A percentile compares a stretch with the other conserved stretches of the same genome.
Conservation (phyloP, 2,329 filamentous ascomycete genomes). For the Botrytis galanthina region DNA sequence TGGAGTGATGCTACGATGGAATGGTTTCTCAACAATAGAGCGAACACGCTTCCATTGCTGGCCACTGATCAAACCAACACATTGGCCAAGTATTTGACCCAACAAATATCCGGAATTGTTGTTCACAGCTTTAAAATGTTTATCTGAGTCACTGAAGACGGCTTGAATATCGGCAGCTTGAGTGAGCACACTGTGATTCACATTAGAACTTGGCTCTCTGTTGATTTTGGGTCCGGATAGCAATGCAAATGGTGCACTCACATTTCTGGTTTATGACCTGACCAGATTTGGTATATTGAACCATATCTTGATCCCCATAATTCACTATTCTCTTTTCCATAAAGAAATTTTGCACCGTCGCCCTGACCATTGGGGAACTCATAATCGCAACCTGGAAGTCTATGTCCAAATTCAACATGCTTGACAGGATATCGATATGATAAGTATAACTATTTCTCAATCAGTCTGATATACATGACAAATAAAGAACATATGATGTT, state of each 20-base stretch:
- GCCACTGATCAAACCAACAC: slow-evolving; percentile 44
- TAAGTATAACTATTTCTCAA: slow-evolving; percentile 1
- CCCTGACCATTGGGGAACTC: slow-evolving; percentile 44
- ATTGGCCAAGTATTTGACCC: slow-evolving; percentile 44
- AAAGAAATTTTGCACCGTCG: slow-evolving; percentile 43
- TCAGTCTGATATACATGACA: not conserved
- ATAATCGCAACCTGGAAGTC: slow-evolving; percentile 33
- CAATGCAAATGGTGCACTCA: slow-evolving; percentile 28
- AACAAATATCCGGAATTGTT: slow-evolving; percentile 44
- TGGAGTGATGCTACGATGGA: slow-evolving; percentile 1
- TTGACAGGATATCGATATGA: slow-evolving; percentile 18
- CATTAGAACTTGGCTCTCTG: not conserved
- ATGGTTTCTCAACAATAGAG: slow-evolving; percentile 26
- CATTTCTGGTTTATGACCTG: slow-evolving; percentile 43
- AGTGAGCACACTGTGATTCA: slow-evolving; percentile 39
- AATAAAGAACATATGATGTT: not conserved
- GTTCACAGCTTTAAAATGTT: slow-evolving; percentile 43
- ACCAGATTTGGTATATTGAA: slow-evolving; percentile 43
- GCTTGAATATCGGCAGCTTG: slow-evolving; percentile 39
- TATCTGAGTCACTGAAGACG: slow-evolving; percentile 46
- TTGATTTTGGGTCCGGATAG: not conserved
- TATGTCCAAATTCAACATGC: slow-evolving; percentile 3
- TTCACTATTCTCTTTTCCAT: slow-evolving; percentile 39
- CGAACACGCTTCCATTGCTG: slow-evolving; percentile 36
- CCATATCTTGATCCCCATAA: slow-evolving; percentile 41